Evolutionary conservation across 2,329 filamentous ascomycete genomes (phyloP).

Genomic region (Teratosphaeria destructans): DNA sequence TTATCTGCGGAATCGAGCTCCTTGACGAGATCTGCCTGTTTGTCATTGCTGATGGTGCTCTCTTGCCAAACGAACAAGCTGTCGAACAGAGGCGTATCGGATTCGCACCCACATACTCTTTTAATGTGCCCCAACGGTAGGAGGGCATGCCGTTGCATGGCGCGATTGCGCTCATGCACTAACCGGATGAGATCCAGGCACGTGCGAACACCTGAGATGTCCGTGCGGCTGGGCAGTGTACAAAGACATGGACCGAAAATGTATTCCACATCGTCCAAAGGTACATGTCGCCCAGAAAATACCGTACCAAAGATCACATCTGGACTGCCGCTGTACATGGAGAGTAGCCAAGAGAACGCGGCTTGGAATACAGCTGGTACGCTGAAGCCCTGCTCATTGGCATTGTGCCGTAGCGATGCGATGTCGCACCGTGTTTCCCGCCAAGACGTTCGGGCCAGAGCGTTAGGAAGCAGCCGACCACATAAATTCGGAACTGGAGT

Average conservation of each 20-base stretch:
- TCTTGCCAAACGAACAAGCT: constrained; percentile 79
- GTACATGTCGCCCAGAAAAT: constrained; percentile 69
- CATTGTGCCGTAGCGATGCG: constrained; percentile 3
- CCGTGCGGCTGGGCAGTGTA: constrained; percentile 61
- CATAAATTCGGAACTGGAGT: constrained; percentile 50
- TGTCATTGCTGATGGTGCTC: constrained; percentile 39
- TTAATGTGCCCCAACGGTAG: constrained; percentile 62
- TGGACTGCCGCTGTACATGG: constrained; percentile 49
- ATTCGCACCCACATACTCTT: constrained; percentile 44
- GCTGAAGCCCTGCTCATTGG: constrained; percentile 36
- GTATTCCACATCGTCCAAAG: constrained; percentile 57
- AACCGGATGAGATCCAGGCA: constrained; percentile 52
- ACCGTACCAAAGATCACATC: constrained; percentile 71
- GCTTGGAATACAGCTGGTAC: constrained; percentile 68
- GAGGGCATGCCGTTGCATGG: constrained; percentile 52
- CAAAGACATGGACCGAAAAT: constrained; percentile 72
- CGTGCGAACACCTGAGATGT: constrained; percentile 42
- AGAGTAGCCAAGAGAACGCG: constrained; percentile 55
- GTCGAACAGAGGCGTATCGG: constrained; percentile 57
- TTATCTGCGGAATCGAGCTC: constrained; percentile 56
- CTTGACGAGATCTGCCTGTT: constrained; percentile 29
- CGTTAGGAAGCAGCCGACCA: constrained; percentile 19
- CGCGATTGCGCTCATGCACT: constrained; percentile 56
- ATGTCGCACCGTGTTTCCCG: constrained; percentile 6
- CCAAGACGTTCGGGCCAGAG: constrained; percentile 15